These are phyloP conservation scores for Amanita muscaria DNA, from an alignment of 768 basidiomycete genomes.

Conservation along the genomic window DNA sequence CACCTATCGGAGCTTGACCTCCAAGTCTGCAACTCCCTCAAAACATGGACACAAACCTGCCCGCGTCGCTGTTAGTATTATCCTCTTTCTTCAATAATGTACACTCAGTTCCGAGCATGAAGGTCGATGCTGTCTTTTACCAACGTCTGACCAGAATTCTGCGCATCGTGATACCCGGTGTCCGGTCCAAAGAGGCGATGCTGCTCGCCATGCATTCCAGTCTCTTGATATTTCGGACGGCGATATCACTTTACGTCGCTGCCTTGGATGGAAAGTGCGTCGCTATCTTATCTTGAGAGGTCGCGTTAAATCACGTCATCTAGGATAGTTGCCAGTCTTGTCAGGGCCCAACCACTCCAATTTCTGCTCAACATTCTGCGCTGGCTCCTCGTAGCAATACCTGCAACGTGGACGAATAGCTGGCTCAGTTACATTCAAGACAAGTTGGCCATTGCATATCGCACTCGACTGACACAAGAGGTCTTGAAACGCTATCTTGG, in stretches of 20 bases:
- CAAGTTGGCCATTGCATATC: slow-evolving; percentile 84
- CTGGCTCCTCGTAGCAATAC: slow-evolving; percentile 89
- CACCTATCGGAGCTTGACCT: slow-evolving; percentile 50
- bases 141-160: slow-evolving; percentile 68
- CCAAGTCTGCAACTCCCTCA: slow-evolving; percentile 24
- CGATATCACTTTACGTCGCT: slow-evolving; percentile 90
- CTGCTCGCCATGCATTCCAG: slow-evolving; percentile 84
- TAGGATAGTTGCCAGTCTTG: slow-evolving; percentile 94
- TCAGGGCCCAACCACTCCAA: slow-evolving; percentile 68
- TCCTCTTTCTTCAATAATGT: neutral
- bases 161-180: slow-evolving; percentile 79
- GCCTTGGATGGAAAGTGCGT: slow-evolving; percentile 84
- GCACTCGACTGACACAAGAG: slow-evolving; percentile 76
- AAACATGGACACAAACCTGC: slow-evolving; percentile 32
- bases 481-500: slow-evolving; percentile 83
- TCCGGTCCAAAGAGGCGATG: slow-evolving; percentile 80
- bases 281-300: neutral
- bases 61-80: slow-evolving; percentile 56
- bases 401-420: slow-evolving; percentile 88
- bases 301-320: slow-evolving; percentile 4
- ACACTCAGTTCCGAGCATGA: slow-evolving; percentile 1
- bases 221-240: slow-evolving; percentile 82
- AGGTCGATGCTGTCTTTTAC: slow-evolving; percentile 93
- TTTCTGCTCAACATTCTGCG: slow-evolving; percentile 81
- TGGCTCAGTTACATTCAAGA: slow-evolving; percentile 92